These are phyloP conservation scores for Spencermartinsiella ligniputridi DNA, from an alignment of 1,139 yeast genomes.

Conservation along the genomic window DNA sequence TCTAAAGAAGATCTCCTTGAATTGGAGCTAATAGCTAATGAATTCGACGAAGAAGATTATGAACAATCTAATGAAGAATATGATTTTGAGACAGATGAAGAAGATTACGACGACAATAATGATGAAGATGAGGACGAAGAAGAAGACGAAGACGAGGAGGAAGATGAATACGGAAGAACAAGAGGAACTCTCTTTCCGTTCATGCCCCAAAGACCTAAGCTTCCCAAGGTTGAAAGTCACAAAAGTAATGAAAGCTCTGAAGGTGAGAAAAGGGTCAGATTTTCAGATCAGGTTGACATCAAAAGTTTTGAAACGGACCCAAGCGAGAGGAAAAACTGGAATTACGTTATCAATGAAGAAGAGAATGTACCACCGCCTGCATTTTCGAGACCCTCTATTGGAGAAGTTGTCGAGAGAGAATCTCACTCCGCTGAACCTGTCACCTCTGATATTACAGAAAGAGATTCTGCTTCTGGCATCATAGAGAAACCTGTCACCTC, in stretches of 20 bases:
- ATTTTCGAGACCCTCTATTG: not conserved
- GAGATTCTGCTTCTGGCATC: not conserved
- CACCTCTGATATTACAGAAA: not conserved
- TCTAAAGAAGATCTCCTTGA: slow-evolving; percentile 50
- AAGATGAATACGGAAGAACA: slow-evolving; percentile 38
- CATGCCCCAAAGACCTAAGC: slow-evolving; percentile 3
- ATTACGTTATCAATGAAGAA: not conserved
- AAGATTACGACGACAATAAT: slow-evolving; percentile 34
- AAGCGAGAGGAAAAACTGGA: slow-evolving; percentile 2
- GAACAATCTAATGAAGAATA: slow-evolving; percentile 37
- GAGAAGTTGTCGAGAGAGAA: slow-evolving; percentile 7
- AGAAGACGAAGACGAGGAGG: slow-evolving; percentile 35
- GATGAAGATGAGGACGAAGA: slow-evolving; percentile 31
- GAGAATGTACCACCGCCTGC: not conserved
- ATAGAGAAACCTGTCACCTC: not conserved
- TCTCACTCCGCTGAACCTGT: not conserved
- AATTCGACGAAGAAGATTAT: slow-evolving; percentile 42
- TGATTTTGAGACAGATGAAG: slow-evolving; percentile 31
- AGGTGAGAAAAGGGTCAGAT: slow-evolving; percentile 25
- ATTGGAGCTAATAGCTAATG: slow-evolving; percentile 52
- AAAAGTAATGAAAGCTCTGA: slow-evolving; percentile 7
- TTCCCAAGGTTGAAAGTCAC: slow-evolving; percentile 7
- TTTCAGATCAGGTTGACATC: slow-evolving; percentile 33
- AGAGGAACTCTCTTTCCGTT: slow-evolving; percentile 36
- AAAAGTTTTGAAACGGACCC: slow-evolving; percentile 28